These are phyloP conservation scores for Arachnomyces sp. DNA, from an alignment of 2,329 filamentous ascomycete species.

Conservation along the genomic window DNA sequence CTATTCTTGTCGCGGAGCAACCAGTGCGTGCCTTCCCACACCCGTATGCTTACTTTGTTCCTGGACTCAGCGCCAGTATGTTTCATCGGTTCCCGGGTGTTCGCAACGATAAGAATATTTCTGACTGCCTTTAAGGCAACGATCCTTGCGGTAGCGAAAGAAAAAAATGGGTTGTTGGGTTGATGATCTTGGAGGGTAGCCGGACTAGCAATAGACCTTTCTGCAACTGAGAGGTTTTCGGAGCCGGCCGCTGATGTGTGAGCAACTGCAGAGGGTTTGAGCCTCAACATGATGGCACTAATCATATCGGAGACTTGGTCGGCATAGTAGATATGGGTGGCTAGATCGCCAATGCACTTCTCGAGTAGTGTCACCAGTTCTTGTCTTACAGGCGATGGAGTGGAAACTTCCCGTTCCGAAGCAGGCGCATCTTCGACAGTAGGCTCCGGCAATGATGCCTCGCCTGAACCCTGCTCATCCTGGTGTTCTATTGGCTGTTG, in stretches of 20 bases:
- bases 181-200: constrained; percentile 26
- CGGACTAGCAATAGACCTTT: constrained; percentile 41
- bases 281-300: constrained; percentile 63
- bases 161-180: constrained; percentile 44
- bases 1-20: constrained; percentile 71
- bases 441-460: constrained; percentile 15
- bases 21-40: constrained; percentile 97
- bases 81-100: constrained; percentile 52
- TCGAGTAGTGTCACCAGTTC: constrained; percentile 64
- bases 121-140: constrained; percentile 71
- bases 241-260: constrained; percentile 20
- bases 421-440: constrained; percentile 1
- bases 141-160: constrained; percentile 51
- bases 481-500: constrained; percentile 14
- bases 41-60: constrained; percentile 66
- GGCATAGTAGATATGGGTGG: constrained; percentile 92
- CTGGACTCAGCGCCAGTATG: constrained; percentile 59
- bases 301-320: constrained; percentile 97
- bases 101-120: constrained; percentile 72
- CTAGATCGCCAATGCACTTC: constrained; percentile 78
- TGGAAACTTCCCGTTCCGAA: constrained; percentile 23
- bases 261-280: constrained; percentile 53
- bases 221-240: constrained; percentile 35
- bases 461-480: constrained; percentile 17
- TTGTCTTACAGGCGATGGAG: constrained; percentile 47